Evolutionary conservation across 23 red algal species (phyloP).

Genomic region (Gracilaria domingensis): DNA sequence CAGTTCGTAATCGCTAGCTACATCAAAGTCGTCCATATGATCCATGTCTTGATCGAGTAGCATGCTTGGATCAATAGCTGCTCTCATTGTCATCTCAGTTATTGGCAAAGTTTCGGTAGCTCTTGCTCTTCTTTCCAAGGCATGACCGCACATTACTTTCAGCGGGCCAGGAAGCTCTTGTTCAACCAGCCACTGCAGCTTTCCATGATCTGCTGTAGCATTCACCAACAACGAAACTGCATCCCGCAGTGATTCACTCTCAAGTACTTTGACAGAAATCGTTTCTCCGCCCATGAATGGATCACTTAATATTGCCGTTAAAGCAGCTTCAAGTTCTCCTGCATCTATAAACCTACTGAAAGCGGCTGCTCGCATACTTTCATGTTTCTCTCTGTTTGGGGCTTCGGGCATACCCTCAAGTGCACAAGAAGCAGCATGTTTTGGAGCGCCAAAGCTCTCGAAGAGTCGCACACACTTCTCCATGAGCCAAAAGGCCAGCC

Average conservation of each 20-base stretch:
- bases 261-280: conserved; percentile 1
- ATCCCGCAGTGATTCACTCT: conserved; percentile 59
- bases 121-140: conserved; percentile 62
- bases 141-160: conserved; percentile 49
- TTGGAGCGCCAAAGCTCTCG: conserved; percentile 42
- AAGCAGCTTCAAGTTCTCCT: conserved; percentile 34
- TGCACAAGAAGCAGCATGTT: conserved; percentile 46
- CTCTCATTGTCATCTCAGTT: conserved; percentile 21
- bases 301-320: conserved; percentile 52
- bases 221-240: conserved; percentile 47
- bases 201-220: conserved; percentile 50
- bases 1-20: conserved; percentile 45
- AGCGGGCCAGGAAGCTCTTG: conserved; percentile 47
- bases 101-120: conserved; percentile 34
- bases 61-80: conserved; percentile 15
- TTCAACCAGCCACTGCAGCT: conserved; percentile 56
- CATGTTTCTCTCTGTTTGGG: conserved; percentile 51
- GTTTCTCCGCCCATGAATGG: conserved; percentile 33
- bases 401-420: conserved; percentile 61
- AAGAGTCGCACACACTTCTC: conserved; percentile 57
- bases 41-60: not conserved
- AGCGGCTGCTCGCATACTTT: conserved; percentile 71
- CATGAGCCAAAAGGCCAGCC: conserved; percentile 57
- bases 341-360: conserved; percentile 72
- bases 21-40: conserved; percentile 16